phyloP scores from a whole-genome alignment of 2,329 filamentous ascomycete species.

The Aureobasidium sp. region DNA sequence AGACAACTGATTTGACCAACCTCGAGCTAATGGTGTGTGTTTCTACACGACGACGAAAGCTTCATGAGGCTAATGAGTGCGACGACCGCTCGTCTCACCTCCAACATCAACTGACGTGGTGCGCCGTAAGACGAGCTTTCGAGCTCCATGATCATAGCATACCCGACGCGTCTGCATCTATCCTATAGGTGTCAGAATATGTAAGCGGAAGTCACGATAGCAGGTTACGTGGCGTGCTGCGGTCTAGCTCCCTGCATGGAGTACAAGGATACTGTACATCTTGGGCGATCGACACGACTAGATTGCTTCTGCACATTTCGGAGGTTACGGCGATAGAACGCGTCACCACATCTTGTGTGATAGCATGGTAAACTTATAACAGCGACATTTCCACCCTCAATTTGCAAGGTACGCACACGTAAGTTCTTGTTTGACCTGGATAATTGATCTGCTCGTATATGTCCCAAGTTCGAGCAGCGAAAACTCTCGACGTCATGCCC shows the following conservation, averaged over 20 bases:
- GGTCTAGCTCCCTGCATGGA: background rate
- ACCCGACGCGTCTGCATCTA: background rate
- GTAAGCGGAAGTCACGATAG: background rate
- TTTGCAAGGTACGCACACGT: no score
- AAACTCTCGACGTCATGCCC: slow-evolving; percentile 2
- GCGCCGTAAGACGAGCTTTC: background rate
- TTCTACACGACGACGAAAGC: background rate
- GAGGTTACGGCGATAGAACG: background rate
- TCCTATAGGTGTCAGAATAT: background rate
- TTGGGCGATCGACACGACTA: slow-evolving; percentile 15
- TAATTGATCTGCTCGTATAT: no score
- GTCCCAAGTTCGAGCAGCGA: background rate
- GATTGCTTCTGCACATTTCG: background rate
- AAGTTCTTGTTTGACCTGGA: background rate
- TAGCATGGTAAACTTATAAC: background rate
- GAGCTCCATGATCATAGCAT: background rate
- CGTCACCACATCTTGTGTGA: slow-evolving; percentile 4
- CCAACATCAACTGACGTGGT: background rate
- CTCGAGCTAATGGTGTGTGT: background rate
- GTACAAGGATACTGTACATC: slow-evolving; percentile 10
- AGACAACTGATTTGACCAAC: background rate
- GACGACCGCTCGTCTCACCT: background rate
- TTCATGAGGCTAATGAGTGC: background rate
- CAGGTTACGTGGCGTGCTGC: slow-evolving; percentile 12
- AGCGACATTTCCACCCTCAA: background rate